Conservation (phyloP, 495 filamentous ascomycete genomes). For the Neurospora tetrasperma region DNA sequence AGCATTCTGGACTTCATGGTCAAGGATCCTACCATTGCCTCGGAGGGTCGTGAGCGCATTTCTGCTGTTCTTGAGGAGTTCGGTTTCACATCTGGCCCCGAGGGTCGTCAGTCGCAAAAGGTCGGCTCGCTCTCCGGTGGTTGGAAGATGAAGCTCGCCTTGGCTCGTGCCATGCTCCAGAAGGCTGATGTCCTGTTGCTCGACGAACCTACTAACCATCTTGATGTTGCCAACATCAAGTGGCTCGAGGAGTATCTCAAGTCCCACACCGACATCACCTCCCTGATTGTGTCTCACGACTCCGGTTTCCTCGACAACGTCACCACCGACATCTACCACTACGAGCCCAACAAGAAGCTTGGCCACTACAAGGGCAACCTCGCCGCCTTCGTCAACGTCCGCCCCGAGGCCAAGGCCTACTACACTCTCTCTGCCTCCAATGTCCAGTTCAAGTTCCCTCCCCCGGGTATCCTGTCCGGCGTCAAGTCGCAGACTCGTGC, state of each 20-base stretch:
- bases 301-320: slow-evolving; percentile 94
- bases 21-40: slow-evolving; percentile 71
- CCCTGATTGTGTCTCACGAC: slow-evolving; percentile 96
- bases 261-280: slow-evolving; percentile 91
- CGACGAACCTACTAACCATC: slow-evolving; percentile 98
- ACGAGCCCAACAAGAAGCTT: slow-evolving; percentile 90
- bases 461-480: slow-evolving; percentile 85
- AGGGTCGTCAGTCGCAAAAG: slow-evolving; percentile 74
- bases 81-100: slow-evolving; percentile 82
- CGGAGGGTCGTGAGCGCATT: slow-evolving; percentile 69
- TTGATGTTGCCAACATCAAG: slow-evolving; percentile 91
- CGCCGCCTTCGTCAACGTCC: slow-evolving; percentile 78
- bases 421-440: slow-evolving; percentile 89
- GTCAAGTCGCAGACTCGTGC: slow-evolving; percentile 89
- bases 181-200: slow-evolving; percentile 90
- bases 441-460: slow-evolving; percentile 95
- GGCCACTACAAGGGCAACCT: slow-evolving; percentile 92
- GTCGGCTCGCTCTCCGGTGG: slow-evolving; percentile 96
- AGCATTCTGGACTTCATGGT: slow-evolving; percentile 86
- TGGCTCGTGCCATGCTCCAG: slow-evolving; percentile 94
- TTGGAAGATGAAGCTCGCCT: slow-evolving; percentile 99
- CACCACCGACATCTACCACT: slow-evolving; percentile 98
- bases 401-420: slow-evolving; percentile 96
- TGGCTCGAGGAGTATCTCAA: slow-evolving; percentile 96
- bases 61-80: slow-evolving; percentile 76